Conservation (phyloP, 169 alveolate genomes). For the Perkinsus chesapeaki region DNA sequence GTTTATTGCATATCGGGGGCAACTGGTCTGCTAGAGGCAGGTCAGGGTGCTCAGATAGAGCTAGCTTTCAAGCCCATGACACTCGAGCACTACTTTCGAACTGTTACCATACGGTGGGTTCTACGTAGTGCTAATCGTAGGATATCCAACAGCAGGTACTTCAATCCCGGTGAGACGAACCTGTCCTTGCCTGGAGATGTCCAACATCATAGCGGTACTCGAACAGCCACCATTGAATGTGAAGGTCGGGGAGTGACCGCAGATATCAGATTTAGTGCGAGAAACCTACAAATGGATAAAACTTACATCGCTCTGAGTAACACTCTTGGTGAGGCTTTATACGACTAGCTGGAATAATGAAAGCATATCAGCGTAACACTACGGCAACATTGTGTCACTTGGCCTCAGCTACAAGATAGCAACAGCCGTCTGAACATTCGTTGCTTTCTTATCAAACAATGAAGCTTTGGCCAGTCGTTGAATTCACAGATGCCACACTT, state of each 20-base stretch:
- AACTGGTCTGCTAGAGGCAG: background rate
- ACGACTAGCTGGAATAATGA: background rate
- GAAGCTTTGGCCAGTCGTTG: too few relatives aligned
- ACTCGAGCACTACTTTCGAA: background rate
- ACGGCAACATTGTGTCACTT: too few relatives aligned
- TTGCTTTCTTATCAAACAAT: too few relatives aligned
- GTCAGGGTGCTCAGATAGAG: background rate
- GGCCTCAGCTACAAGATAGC: too few relatives aligned
- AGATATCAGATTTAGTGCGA: conserved; percentile 33
- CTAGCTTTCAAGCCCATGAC: background rate
- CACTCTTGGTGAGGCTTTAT: background rate
- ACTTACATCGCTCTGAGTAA: conserved; percentile 79
- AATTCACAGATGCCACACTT: too few relatives aligned
- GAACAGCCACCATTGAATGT: background rate
- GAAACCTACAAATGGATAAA: conserved; percentile 38
- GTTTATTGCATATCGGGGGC: background rate
- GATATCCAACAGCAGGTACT: background rate
- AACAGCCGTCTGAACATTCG: too few relatives aligned
- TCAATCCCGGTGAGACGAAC: background rate
- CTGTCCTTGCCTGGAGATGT: background rate
- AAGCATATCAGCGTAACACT: too few relatives aligned
- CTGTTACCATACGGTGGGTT: background rate
- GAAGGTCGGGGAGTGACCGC: background rate
- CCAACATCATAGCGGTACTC: background rate
- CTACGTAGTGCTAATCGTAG: background rate